Evolutionary conservation across 805 yeast species (phyloP).

Genomic region (Candida sanyiensis): DNA sequence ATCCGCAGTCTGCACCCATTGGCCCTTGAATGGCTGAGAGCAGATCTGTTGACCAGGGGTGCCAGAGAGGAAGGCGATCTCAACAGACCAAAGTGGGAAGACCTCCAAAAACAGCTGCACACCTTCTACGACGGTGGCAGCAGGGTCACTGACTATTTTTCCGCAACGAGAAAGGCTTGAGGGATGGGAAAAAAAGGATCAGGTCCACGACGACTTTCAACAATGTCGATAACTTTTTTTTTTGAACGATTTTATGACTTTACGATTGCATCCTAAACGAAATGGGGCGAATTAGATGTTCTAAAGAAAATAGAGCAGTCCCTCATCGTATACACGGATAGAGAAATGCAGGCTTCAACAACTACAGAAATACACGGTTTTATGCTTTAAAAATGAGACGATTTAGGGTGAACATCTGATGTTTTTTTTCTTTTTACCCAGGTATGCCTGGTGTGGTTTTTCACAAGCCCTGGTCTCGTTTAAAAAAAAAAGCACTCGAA

Average conservation of each 20-base stretch:
- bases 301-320: no score
- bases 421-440: not conserved
- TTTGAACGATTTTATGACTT: no score
- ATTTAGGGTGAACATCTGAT: not conserved
- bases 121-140: constrained; percentile 39
- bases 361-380: not conserved
- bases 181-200: no score
- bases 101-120: constrained; percentile 37
- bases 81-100: constrained; percentile 54
- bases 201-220: no score
- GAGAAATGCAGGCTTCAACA: constrained; percentile 2
- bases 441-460: no score
- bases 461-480: no score
- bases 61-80: constrained; percentile 46
- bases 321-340: not conserved
- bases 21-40: constrained; percentile 60
- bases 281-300: not conserved
- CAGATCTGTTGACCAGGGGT: constrained; percentile 40
- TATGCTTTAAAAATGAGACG: not conserved
- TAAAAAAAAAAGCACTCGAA: no score
- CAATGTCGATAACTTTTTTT: no score
- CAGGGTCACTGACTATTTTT: constrained; percentile 44
- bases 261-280: no score
- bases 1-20: constrained; percentile 63
- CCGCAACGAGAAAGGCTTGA: constrained; percentile 44